Percentiles rank a stretch among this genome's conserved stretches.
phyloP scores from a whole-genome alignment of 2,329 filamentous ascomycete species.

The Atkinsonella texensis region DNA sequence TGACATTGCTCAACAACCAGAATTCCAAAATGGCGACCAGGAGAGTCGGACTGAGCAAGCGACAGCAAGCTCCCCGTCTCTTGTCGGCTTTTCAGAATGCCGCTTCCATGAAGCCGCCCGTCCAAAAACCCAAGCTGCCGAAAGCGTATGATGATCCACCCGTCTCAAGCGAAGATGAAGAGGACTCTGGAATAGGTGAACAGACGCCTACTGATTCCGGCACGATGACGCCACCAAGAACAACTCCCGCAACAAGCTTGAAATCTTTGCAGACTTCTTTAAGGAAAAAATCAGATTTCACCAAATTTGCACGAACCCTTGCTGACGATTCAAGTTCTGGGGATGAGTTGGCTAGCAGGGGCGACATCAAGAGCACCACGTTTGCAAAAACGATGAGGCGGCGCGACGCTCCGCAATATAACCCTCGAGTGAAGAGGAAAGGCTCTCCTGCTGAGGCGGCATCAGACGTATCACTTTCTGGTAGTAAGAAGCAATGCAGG shows the following conservation, averaged over 20 bases:
- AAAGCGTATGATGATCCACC: slow-evolving; percentile 14
- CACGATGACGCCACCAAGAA: neutral
- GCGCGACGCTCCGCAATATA: slow-evolving; percentile 1
- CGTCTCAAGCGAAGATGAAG: slow-evolving; percentile 19
- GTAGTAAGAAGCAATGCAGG: slow-evolving; percentile 6
- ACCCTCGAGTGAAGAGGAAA: slow-evolving; percentile 4
- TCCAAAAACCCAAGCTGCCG: slow-evolving; percentile 6
- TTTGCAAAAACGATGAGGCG: slow-evolving; percentile 14
- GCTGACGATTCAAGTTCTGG: slow-evolving; percentile 14
- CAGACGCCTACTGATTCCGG: slow-evolving; percentile 4
- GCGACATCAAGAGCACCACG: slow-evolving; percentile 21
- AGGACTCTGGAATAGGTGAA: slow-evolving; percentile 6
- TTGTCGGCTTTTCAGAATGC: slow-evolving; percentile 5
- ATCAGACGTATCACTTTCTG: neutral
- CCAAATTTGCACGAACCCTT: neutral
- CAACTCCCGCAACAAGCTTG: neutral
- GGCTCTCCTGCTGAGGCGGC: neutral
- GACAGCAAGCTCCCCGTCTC: slow-evolving; percentile 8
- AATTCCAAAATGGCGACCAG: neutral
- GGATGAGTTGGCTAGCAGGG: slow-evolving; percentile 15
- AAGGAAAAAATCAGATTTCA: neutral
- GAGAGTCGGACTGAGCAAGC: slow-evolving; percentile 13
- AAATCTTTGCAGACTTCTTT: neutral
- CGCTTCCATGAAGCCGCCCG: neutral
- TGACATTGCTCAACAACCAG: slow-evolving; percentile 6